phyloP scores from a whole-genome alignment of 2,329 filamentous ascomycete species.

The Lomentospora prolificans region DNA sequence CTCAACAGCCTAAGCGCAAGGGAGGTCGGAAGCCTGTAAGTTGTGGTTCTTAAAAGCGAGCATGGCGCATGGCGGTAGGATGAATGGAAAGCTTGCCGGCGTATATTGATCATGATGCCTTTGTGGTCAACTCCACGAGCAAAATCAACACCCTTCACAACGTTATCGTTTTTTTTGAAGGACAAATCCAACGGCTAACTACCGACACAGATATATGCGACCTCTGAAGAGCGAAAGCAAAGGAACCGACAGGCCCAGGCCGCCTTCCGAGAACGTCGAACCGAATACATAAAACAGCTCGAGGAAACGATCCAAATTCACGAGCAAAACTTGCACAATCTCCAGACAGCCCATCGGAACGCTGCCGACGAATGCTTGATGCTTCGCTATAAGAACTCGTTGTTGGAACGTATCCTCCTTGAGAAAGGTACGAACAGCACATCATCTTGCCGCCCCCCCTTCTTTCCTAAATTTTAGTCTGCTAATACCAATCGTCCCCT shows the following conservation, averaged over 20 bases:
- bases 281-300: constrained; percentile 98
- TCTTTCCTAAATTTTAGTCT: constrained; percentile 6
- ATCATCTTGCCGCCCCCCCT: not conserved
- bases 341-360: constrained; percentile 88
- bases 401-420: constrained; percentile 86
- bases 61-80: too few species aligned
- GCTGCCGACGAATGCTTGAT: constrained; percentile 96
- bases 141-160: too few species aligned
- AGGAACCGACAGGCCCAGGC: constrained; percentile 95
- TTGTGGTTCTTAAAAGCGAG: not conserved
- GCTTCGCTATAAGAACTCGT: constrained; percentile 96
- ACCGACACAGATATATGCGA: constrained; percentile 76
- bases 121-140: too few species aligned
- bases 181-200: not conserved
- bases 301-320: constrained; percentile 96
- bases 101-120: too few species aligned
- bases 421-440: constrained; percentile 66
- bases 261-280: constrained; percentile 90
- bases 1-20: constrained; percentile 79
- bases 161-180: too few species aligned
- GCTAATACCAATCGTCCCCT: not conserved
- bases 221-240: constrained; percentile 96
- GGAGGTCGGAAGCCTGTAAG: constrained; percentile 92
- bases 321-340: constrained; percentile 83
- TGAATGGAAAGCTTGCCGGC: too few species aligned